A percentile compares a stretch with the other conserved stretches of the same genome.
Evolutionary conservation across 192 early-diverging fungal species (phyloP).

Genomic region (Mortierella claussenii): DNA sequence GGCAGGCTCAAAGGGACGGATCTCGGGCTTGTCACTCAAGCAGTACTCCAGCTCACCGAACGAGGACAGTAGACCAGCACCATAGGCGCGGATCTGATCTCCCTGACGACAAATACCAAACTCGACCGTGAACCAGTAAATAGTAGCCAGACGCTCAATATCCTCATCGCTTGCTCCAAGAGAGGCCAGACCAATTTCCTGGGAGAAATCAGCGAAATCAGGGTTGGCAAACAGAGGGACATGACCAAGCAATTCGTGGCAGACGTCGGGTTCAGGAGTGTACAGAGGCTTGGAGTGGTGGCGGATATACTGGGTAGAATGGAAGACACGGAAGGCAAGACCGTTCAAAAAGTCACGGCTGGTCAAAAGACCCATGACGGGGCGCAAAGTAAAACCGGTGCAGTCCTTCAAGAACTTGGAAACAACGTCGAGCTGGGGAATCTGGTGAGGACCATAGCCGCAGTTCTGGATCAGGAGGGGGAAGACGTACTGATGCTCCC

Average conservation of each 20-base stretch:
- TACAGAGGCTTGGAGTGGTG: conserved; percentile 92
- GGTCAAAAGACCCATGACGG: conserved; percentile 93
- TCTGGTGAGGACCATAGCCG: conserved; percentile 82
- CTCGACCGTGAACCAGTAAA: conserved; percentile 95
- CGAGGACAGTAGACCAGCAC: conserved; percentile 91
- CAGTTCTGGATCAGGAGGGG: conserved; percentile 93
- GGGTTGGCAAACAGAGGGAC: conserved; percentile 82
- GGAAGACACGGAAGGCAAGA: conserved; percentile 97
- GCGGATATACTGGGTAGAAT: conserved; percentile 97
- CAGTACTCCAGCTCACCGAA: conserved; percentile 96
- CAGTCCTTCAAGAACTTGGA: conserved; percentile 93
- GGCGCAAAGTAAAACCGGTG: conserved; percentile 94
- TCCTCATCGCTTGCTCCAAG: conserved; percentile 93
- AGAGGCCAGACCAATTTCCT: conserved; percentile 94
- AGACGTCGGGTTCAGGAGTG: conserved; percentile 95
- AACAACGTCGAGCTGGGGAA: conserved; percentile 91
- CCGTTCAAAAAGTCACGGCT: conserved; percentile 95
- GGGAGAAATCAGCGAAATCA: conserved; percentile 93
- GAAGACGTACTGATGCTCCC: conserved; percentile 91
- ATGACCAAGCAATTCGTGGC: conserved; percentile 96
- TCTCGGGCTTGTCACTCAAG: conserved; percentile 81
- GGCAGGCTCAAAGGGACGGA: conserved; percentile 87
- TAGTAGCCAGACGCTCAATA: conserved; percentile 89
- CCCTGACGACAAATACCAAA: conserved; percentile 89
- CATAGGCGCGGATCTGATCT: conserved; percentile 83